Base-by-base conservation (phyloP, 305 asterid species). In the Vinca major region DNA sequence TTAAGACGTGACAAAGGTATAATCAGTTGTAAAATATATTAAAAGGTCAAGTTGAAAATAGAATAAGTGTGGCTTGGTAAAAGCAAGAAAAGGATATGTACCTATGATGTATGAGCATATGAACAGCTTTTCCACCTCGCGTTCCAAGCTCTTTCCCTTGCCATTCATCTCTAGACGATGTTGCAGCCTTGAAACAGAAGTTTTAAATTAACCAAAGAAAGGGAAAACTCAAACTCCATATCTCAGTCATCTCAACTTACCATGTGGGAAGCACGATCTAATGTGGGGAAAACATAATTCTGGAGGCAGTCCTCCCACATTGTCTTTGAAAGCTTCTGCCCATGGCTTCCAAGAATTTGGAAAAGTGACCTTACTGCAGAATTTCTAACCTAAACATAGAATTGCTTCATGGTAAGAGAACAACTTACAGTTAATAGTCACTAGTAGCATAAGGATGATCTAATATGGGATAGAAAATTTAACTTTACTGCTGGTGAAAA, bases 31-130 rank as follows among this genome's bases (percentile, higher is more conserved):
- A 10, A 47, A 49, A 68, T 41, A 26, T 26, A 65, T 70, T 50
- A 62, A 72, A 67, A 61, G 33, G 69, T 52, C 66, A 41, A 68
- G 66, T 48, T 39, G 41, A 62, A 5, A 67, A 69, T 9, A 43
- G 33, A 37, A 65, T 20, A 61, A 21, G 53, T 52, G 43, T 55
- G 57, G 50, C 60, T 63, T 36, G 45, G 63, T 33, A 33, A 26
- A 70, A 73, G 67, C 65, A 78, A 71, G 71, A 50, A 75, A 51
- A 73, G 71, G 44, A 40, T 48, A 55, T 44, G 73, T 70, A 93
- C 98, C 98, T 93, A 81, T 93, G 98, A 82, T 93, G 98, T 87
- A 93, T 90, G 71, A 90, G 98, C 98, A 93, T 93, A 81, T 93
- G 98, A 65, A 93, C 92, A 57, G 98, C 94, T 89, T 90, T 93